Conservation (phyloP, 1,284 basidiomycete genomes). For the Cryptococcus sp. region DNA sequence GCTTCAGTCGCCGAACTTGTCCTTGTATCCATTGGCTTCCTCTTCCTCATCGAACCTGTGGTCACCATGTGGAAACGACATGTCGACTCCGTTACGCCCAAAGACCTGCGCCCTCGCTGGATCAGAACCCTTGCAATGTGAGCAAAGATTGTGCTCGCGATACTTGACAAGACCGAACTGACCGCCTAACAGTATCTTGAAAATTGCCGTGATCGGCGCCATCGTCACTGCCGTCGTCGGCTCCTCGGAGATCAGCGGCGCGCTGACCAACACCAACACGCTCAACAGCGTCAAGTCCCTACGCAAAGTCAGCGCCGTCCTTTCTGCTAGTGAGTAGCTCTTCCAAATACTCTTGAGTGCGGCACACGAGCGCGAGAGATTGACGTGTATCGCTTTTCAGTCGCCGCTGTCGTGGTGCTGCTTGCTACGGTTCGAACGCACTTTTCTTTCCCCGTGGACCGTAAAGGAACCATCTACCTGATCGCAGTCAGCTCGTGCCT, state of each 20-base stretch:
- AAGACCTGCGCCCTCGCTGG: conserved; percentile 21
- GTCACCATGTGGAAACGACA: conserved; percentile 32
- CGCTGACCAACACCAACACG: conserved; percentile 9
- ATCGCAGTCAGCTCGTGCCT: conserved; percentile 7
- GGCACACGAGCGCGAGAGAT: background rate
- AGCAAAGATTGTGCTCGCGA: background rate
- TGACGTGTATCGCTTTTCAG: background rate
- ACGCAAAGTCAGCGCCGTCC: conserved; percentile 21
- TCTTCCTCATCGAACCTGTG: conserved; percentile 39
- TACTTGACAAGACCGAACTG: background rate
- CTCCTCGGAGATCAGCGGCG: conserved; percentile 17
- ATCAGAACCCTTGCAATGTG: conserved; percentile 16
- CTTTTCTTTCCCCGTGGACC: conserved; percentile 4
- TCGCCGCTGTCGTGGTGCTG: conserved; percentile 2
- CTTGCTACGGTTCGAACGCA: conserved; percentile 7
- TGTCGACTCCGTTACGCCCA: conserved; percentile 18
- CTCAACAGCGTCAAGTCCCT: conserved; percentile 22
- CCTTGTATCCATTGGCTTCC: conserved; percentile 32
- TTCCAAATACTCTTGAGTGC: background rate
- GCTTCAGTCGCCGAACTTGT: conserved; percentile 35
- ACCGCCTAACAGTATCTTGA: conserved; percentile 5
- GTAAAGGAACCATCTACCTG: conserved; percentile 8
- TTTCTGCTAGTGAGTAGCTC: conserved; percentile 27
- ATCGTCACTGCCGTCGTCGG: conserved; percentile 30
- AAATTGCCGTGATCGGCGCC: conserved; percentile 21